A percentile compares a stretch with the other conserved stretches of the same genome.
Conservation (phyloP, 495 filamentous ascomycete genomes). For the Cryomyces antarcticus region DNA sequence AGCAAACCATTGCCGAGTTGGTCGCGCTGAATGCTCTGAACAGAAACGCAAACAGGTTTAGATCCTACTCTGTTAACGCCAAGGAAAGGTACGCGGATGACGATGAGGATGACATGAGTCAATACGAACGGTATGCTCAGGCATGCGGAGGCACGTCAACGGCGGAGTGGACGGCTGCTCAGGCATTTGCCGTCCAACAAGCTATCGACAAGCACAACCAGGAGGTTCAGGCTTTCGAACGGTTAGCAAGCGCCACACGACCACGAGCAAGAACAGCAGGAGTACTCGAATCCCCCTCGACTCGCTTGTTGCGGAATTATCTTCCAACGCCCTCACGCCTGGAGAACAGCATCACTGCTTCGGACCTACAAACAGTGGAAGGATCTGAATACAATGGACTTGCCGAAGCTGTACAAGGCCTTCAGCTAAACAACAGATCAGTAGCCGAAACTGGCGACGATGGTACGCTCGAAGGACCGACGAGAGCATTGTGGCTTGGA, state of each 20-base stretch:
- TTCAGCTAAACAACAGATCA: constrained; percentile 41
- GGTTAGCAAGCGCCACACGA: constrained; percentile 57
- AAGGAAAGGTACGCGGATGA: constrained; percentile 94
- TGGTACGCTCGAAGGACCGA: constrained; percentile 68
- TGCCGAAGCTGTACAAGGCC: constrained; percentile 53
- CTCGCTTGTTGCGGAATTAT: constrained; percentile 54
- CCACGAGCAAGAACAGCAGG: constrained; percentile 80
- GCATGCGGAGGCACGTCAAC: constrained; percentile 50
- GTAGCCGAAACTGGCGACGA: constrained; percentile 33
- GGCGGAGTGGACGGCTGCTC: constrained; percentile 46
- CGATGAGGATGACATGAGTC: constrained; percentile 59
- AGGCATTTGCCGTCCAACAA: constrained; percentile 64
- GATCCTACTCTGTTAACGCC: constrained; percentile 95
- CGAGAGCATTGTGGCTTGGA: constrained; percentile 86
- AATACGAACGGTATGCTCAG: constrained; percentile 29
- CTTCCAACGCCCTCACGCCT: constrained; percentile 64
- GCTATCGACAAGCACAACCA: constrained; percentile 87
- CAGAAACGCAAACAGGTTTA: constrained; percentile 67
- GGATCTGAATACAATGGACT: constrained; percentile 53
- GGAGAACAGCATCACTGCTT: constrained; percentile 62
- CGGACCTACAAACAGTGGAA: constrained; percentile 54
- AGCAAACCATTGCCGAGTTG: constrained; percentile 53
- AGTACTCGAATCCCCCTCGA: constrained; percentile 66
- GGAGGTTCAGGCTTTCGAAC: constrained; percentile 78
- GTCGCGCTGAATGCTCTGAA: constrained; percentile 33